Evolutionary conservation across 768 basidiomycete species (phyloP).

Genomic region (Macrolepiota dolichaula): DNA sequence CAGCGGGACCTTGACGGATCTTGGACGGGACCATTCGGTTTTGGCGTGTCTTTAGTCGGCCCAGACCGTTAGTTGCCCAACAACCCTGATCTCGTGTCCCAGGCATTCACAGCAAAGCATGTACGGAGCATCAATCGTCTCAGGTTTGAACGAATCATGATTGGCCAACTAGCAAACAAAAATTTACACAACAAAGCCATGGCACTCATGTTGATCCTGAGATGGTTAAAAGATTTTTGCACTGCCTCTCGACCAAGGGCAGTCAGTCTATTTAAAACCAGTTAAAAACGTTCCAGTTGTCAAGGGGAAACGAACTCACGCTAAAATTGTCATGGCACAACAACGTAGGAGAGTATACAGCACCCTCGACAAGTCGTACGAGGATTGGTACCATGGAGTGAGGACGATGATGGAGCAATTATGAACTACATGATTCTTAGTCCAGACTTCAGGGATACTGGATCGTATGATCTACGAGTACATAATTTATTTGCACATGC

Average conservation of each 20-base stretch:
- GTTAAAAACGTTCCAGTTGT: not conserved
- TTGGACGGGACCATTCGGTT: slow-evolving; percentile 3
- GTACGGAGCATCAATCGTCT: not conserved
- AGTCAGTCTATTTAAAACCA: no score
- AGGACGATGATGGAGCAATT: not conserved
- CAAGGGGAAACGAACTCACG: not conserved
- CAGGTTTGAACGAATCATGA: not conserved
- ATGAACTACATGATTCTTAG: not conserved
- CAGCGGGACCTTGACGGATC: not conserved
- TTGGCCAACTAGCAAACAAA: not conserved
- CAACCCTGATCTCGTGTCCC: slow-evolving; percentile 1
- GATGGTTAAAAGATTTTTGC: not conserved
- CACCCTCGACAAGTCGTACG: slow-evolving; percentile 1
- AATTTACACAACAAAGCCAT: not conserved
- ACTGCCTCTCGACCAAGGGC: not conserved
- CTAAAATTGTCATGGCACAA: not conserved
- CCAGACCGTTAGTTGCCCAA: slow-evolving; percentile 5
- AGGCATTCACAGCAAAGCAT: not conserved
- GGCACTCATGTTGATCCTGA: not conserved
- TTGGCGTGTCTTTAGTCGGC: not conserved
- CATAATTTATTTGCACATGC: not conserved
- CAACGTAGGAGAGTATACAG: not conserved
- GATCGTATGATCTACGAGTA: not conserved
- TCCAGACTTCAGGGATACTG: not conserved
- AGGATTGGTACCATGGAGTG: not conserved